Percentiles rank a stretch among this genome's conserved stretches.
Conservation (phyloP, 495 filamentous ascomycete species). For the Zalerion maritima region DNA sequence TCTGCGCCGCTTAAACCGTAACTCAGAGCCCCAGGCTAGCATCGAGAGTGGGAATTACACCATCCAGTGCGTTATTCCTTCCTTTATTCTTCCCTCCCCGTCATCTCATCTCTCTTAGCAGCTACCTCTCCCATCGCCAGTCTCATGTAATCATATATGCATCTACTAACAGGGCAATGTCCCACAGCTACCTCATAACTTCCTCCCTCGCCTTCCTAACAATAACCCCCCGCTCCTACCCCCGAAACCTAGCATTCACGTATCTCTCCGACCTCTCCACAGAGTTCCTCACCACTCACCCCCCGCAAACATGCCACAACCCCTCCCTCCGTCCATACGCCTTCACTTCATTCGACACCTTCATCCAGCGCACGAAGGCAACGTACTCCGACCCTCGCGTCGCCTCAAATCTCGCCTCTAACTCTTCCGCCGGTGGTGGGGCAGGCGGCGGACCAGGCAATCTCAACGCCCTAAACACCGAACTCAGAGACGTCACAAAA, state of each 20-base stretch:
- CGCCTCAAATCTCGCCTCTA: conserved; percentile 64
- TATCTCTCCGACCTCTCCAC: conserved; percentile 85
- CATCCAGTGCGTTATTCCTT: conserved; percentile 51
- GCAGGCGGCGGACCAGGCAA: too few relatives aligned
- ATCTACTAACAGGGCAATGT: conserved; percentile 3
- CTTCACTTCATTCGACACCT: conserved; percentile 95
- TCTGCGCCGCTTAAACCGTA: conserved; percentile 69
- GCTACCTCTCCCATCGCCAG: background rate
- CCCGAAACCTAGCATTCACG: conserved; percentile 95
- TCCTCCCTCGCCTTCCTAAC: conserved; percentile 76
- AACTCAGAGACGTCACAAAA: conserved; percentile 92
- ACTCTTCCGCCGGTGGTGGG: too few relatives aligned
- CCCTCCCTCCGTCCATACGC: conserved; percentile 77
- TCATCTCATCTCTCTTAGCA: conserved; percentile 1
- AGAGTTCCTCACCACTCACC: conserved; percentile 86
- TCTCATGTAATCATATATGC: background rate
- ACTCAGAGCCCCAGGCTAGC: conserved; percentile 76
- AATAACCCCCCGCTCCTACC: conserved; percentile 86
- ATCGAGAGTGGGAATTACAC: conserved; percentile 81
- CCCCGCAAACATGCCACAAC: conserved; percentile 51
- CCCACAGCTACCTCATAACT: conserved; percentile 65
- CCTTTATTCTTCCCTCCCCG: background rate
- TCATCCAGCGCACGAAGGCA: conserved; percentile 83
- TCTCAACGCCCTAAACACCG: conserved; percentile 80
- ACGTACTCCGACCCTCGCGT: conserved; percentile 91